Base-by-base conservation (phyloP, 228 moss, liverwort and hornwort genomes). In the Sphagnum magellanicum region DNA sequence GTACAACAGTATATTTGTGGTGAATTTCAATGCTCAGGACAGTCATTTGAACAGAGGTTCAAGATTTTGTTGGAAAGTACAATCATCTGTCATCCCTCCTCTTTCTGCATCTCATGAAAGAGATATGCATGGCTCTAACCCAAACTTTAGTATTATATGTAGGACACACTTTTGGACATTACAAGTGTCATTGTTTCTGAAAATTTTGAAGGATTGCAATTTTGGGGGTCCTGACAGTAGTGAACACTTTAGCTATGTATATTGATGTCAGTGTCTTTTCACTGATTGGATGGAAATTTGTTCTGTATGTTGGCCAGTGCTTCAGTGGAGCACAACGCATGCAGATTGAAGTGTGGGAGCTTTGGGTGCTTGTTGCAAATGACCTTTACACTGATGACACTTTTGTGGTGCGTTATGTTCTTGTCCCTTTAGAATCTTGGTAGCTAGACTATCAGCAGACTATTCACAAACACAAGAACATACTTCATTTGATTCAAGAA, bases 301-400 rank as follows among this genome's bases (percentile, higher is more conserved):
- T 16, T 10, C 53, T 46, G 10, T 57, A 12, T 52, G 10, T 51
- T 60, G 74, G 86, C 78, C 84, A 97, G 97, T 80, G 80, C 75
- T 97, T 97, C 63, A 70, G 72, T 72, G 76, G 74, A 75, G 64
- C 81, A 49, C 93, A 93, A 53, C 88, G 79, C 75, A 78, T 81
- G 17, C 91, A 97, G 68, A 81, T 97, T 69, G 82, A 78, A 70
- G 86, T 91, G 49, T 97, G 97, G 93, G 91, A 93, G 72, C 61
- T 97, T 57, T 93, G 97, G 97, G 84, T 91, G 70, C 74, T 89
- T 68, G 48, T 90, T 65, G 85, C 76, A 57, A 97, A 93, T 63
- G 91, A 91, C 68, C 89, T 97, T 68, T 69, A 84, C 63, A 93
- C 91, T 4, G 97, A 97, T 64, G 97, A 97, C 66, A 91, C 93